These are phyloP conservation scores for Chaetomium globosum DNA, from an alignment of 2,329 filamentous ascomycete genomes.

Conservation along the genomic window DNA sequence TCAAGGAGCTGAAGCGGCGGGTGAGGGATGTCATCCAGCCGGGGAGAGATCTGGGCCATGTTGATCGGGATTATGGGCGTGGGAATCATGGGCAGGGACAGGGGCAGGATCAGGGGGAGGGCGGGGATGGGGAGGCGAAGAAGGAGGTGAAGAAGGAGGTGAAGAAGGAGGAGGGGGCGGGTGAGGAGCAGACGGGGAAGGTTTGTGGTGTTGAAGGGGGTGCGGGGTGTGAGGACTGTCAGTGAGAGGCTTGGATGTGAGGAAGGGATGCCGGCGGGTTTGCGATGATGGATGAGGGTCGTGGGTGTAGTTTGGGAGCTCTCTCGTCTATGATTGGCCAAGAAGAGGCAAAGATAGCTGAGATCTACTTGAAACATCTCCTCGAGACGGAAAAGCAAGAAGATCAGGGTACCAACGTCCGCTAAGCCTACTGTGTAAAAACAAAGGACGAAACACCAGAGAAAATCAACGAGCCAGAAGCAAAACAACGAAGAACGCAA, in stretches of 20 bases:
- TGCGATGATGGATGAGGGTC: neutral
- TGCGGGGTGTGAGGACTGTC: conserved; percentile 44
- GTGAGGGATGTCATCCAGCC: conserved; percentile 84
- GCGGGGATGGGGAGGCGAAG: neutral
- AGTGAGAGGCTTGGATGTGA: conserved; percentile 33
- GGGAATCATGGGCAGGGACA: neutral
- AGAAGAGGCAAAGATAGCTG: neutral
- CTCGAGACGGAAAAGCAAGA: neutral
- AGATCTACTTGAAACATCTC: neutral
- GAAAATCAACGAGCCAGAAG: neutral
- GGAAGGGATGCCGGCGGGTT: neutral
- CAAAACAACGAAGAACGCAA: neutral
- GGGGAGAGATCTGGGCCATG: conserved; percentile 75
- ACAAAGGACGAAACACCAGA: neutral
- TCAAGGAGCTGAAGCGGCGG: conserved; percentile 83
- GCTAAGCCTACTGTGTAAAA: neutral
- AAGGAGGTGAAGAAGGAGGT: conserved; percentile 12
- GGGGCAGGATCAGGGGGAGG: neutral
- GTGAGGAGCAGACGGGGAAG: conserved; percentile 7
- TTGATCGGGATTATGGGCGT: conserved; percentile 60
- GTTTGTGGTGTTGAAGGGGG: conserved; percentile 1
- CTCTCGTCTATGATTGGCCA: neutral
- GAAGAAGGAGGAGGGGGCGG: conserved; percentile 13
- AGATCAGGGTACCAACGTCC: neutral
- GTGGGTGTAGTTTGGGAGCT: neutral